Evolutionary conservation across 108 stramenopile species (phyloP).

Genomic region (Cyclostephanos invisitatus): DNA sequence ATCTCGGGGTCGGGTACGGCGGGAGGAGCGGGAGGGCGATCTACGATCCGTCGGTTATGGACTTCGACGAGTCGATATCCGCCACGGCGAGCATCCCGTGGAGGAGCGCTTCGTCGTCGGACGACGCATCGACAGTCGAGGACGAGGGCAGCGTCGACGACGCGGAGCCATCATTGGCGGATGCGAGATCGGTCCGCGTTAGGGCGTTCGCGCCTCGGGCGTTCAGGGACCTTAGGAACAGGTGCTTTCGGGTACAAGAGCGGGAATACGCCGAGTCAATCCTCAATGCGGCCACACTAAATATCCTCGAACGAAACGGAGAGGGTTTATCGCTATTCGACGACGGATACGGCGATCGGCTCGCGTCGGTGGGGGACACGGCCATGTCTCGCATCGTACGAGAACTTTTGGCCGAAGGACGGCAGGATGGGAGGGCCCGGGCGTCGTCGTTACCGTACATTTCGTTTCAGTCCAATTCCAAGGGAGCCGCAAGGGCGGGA

Average conservation of each 20-base stretch:
- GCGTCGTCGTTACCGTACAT: conserved; percentile 52
- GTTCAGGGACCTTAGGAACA: conserved; percentile 67
- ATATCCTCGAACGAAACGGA: neutral
- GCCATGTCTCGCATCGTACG: conserved; percentile 15
- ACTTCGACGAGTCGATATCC: conserved; percentile 43
- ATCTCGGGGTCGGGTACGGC: neutral
- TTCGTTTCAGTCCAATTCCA: conserved; percentile 88
- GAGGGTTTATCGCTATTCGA: neutral
- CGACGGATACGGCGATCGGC: neutral
- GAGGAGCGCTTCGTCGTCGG: neutral
- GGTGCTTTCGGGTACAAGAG: conserved; percentile 68
- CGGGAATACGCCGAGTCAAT: conserved; percentile 56
- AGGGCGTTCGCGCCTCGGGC: conserved; percentile 59
- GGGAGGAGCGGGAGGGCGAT: conserved; percentile 7
- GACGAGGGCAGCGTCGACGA: too few relatives aligned
- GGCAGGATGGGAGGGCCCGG: neutral
- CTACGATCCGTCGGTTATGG: conserved; percentile 27
- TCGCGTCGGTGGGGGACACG: neutral
- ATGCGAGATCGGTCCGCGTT: conserved; percentile 37
- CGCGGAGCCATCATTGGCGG: neutral
- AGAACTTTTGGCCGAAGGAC: neutral
- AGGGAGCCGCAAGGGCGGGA: conserved; percentile 79
- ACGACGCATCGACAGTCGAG: neutral
- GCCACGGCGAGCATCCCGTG: conserved; percentile 24
- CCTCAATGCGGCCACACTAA: conserved; percentile 28